Conservation (phyloP, 768 basidiomycete species). For the Lenzites betulinus region DNA sequence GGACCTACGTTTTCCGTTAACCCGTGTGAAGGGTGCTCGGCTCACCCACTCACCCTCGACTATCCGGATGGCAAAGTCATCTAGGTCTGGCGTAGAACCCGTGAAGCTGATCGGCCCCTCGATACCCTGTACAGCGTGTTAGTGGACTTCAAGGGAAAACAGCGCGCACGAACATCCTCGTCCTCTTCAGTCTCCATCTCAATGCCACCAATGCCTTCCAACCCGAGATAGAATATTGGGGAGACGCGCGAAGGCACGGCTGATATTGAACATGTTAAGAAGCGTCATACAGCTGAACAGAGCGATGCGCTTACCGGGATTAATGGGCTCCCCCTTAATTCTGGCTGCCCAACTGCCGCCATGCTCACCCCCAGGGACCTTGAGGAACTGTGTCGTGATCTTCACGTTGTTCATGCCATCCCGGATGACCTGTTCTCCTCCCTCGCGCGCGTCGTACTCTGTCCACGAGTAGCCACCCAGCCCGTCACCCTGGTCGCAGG, state of each 20-base stretch:
- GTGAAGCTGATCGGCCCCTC: slow-evolving; percentile 67
- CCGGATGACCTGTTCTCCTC: slow-evolving; percentile 81
- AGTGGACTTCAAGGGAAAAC: background rate
- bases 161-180: slow-evolving; percentile 58
- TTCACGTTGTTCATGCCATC: slow-evolving; percentile 84
- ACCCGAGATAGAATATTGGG: slow-evolving; percentile 81
- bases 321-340: slow-evolving; percentile 79
- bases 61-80: slow-evolving; percentile 79
- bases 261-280: slow-evolving; percentile 22
- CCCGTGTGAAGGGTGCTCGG: too few species aligned
- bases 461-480: slow-evolving; percentile 86
- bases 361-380: slow-evolving; percentile 78
- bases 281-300: background rate
- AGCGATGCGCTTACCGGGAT: slow-evolving; percentile 47
- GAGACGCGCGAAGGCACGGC: slow-evolving; percentile 64
- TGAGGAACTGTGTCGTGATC: slow-evolving; percentile 83
- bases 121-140: slow-evolving; percentile 56
- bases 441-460: slow-evolving; percentile 81
- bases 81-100: slow-evolving; percentile 77
- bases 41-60: slow-evolving; percentile 62
- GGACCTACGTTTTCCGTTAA: slow-evolving; percentile 39
- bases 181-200: slow-evolving; percentile 78
- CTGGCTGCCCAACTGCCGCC: slow-evolving; percentile 91
- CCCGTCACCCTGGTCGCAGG: slow-evolving; percentile 86
- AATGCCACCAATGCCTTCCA: slow-evolving; percentile 84